A percentile compares a stretch with the other conserved stretches of the same genome.
Evolutionary conservation across 2,329 filamentous ascomycete species (phyloP).

Genomic region (Colletotrichum sp.): DNA sequence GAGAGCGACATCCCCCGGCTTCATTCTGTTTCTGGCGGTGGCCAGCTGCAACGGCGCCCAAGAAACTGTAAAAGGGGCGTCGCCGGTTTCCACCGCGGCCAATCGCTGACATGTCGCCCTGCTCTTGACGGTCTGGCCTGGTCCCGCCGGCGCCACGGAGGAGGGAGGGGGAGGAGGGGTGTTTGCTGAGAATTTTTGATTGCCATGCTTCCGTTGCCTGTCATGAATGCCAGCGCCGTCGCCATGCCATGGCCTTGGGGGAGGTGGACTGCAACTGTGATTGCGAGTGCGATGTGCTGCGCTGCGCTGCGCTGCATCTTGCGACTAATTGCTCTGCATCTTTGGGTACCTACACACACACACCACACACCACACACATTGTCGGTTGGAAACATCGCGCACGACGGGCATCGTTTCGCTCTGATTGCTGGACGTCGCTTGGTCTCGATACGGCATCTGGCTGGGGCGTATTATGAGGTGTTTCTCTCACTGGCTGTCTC

Average conservation of each 20-base stretch:
- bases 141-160: not conserved
- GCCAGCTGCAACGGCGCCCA: slow-evolving; percentile 15
- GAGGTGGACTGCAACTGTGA: not conserved
- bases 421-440: not conserved
- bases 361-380: not conserved
- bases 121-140: slow-evolving; percentile 1
- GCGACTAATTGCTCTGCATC: not conserved
- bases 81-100: not conserved
- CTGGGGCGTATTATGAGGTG: not conserved
- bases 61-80: slow-evolving; percentile 3
- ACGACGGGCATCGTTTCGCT: not conserved
- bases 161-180: not conserved
- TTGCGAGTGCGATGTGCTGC: not conserved
- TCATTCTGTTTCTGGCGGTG: not conserved
- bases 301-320: not conserved
- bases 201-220: not conserved
- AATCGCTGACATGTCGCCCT: slow-evolving; percentile 14
- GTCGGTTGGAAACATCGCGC: not conserved
- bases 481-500: not conserved
- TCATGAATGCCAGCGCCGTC: not conserved
- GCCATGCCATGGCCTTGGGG: not conserved
- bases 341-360: not conserved
- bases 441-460: not conserved
- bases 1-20: not conserved
- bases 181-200: not conserved